Base-by-base conservation (phyloP, 2,329 filamentous ascomycete genomes). In the Ascochyta clinopodiicola region DNA sequence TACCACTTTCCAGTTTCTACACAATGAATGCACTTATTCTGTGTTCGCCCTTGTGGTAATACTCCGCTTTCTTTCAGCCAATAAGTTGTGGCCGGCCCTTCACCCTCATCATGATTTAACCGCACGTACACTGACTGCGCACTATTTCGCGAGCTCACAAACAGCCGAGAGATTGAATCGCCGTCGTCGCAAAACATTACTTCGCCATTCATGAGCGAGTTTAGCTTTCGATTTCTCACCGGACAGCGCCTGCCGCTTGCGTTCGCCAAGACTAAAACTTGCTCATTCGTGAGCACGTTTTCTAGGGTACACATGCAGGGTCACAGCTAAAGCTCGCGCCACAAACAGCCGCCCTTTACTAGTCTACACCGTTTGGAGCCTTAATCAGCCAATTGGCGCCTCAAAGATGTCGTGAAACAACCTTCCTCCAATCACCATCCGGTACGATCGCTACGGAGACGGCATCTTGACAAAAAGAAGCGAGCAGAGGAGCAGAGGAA, bases 241-340 rank as follows among this genome's bases (percentile, higher is more conserved):
- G 44, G 66, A 67, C 63, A 64, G 40, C 45, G 37, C 36, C 35
- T 50, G 36, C 52, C 52, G 45, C 45, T 40, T 55, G 36, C 52
- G 42, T 44, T 66, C 46, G 64, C 63, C 60, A 66, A 66, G 56
- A 3, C 46, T 13, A 51, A 62, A 68, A 68, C 60, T 63, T 68
- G 65, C 63, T 66, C 65, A 66, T 38, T 65, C 13, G 36, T 52
- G 64, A 67, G 64, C 64, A 67, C 61, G 53, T 68, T 67, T 63
- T 56, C 35, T 35, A 40, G 35, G 42, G 17, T 40, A 29, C 36
- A 24, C 44, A 60, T 63, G 59, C 58, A 64, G 59, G 67, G 59
- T 49, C 24, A 42, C 25, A 59, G 60, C 60, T 57, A 57, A 60
- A 67, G 63, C 61, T 62, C 44, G 59, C 69, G 68, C 69, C 69